Conservation (phyloP, 2,329 filamentous ascomycete species). For the Neofusicoccum laricinum region DNA sequence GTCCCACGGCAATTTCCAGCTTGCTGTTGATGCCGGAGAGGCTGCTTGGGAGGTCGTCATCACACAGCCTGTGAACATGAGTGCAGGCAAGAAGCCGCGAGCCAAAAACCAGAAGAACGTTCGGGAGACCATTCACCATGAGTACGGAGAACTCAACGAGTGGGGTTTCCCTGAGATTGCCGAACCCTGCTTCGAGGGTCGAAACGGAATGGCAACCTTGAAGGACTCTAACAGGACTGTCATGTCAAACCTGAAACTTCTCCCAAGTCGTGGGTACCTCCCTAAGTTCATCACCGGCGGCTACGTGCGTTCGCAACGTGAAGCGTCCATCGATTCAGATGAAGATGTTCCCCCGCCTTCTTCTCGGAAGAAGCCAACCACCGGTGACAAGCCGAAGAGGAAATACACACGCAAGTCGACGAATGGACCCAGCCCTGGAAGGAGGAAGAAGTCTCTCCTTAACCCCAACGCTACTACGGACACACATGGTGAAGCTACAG, state of each 20-base stretch:
- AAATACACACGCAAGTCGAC: neutral
- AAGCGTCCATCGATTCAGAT: neutral
- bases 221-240: neutral
- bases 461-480: neutral
- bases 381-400: neutral
- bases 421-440: neutral
- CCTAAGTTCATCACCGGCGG: constrained; percentile 5
- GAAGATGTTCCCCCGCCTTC: neutral
- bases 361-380: neutral
- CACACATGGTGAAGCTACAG: neutral
- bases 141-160: constrained; percentile 38
- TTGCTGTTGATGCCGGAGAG: constrained; percentile 50
- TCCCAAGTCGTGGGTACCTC: constrained; percentile 9
- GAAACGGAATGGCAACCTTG: constrained; percentile 43
- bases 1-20: constrained; percentile 50
- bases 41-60: constrained; percentile 54
- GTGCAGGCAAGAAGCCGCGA: constrained; percentile 19
- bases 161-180: constrained; percentile 46
- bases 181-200: constrained; percentile 34
- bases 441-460: neutral
- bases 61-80: constrained; percentile 26
- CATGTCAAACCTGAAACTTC: neutral
- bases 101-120: constrained; percentile 19
- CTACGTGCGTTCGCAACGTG: neutral
- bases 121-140: constrained; percentile 5